Evolutionary conservation across 257 asterid genomes (phyloP), one percentile per base, ranked within the genome.

Genomic region (Plectranthus barbatus): DNA sequence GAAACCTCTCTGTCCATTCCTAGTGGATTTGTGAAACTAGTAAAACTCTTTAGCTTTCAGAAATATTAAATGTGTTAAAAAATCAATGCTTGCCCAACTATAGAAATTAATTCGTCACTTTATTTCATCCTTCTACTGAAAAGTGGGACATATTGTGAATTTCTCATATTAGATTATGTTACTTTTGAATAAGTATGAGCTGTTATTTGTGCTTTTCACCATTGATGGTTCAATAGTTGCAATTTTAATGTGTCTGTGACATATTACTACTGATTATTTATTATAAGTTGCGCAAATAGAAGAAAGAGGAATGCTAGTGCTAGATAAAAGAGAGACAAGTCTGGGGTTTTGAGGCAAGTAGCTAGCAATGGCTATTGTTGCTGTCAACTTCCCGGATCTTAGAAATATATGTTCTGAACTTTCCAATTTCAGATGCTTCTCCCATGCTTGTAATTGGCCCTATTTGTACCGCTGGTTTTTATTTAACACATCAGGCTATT

Each of bases 281-380:
- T 67, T 93, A 72, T 97, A 90, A 93, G 97, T 97, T 72, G 99
- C 96, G 33, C 95, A 93, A 85, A 83, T 93, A 71, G 99, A 93
- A 84, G 97, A 93, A 76, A 72, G 86, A 58, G 97, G 99, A 60
- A 78, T n/a, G n/a, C n/a, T n/a, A n/a, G n/a, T 83, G 94, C 83
- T 85, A 51, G 96, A 90, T 56, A 84, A 81, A 68, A 93, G 80
- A 84, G 97, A 87, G 64, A 87, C 96, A 81, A 87, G 95, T 84
- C 84, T 12, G 96, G 82, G 65, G 80, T 47, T 63, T 90, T 96
- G 99, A 93, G 77, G 86, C 99, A 85, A 80, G 86, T 90, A 31
- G 99, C 97, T 64, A 74, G 83, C 96, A 44, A 82, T 85, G 94
- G 96, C 95, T 56, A 84, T 83, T 19, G 94, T 77, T 54, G 90